phyloP scores from a whole-genome alignment of 2,329 filamentous ascomycete genomes.

The Dactylonectria estremocensis region DNA sequence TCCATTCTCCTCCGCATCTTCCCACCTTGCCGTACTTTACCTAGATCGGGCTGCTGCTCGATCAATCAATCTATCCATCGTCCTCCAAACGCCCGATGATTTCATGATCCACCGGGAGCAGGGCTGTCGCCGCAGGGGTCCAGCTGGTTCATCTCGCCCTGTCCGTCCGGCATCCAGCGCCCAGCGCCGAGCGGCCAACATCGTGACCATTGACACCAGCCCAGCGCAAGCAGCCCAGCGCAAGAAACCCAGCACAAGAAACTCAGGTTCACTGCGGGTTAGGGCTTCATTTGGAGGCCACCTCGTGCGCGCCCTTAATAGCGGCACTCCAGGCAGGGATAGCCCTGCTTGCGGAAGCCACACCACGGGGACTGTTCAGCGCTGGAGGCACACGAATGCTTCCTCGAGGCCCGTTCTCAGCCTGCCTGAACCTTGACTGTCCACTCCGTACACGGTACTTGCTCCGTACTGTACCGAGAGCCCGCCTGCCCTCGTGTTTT shows the following conservation, averaged over 20 bases:
- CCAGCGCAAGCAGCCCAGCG: slow-evolving; percentile 1
- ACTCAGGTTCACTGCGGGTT: slow-evolving; percentile 30
- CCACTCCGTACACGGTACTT: slow-evolving; percentile 41
- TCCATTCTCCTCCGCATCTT: slow-evolving; percentile 19
- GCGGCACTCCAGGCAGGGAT: slow-evolving; percentile 46
- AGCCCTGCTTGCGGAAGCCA: slow-evolving; percentile 42
- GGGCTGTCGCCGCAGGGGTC: slow-evolving; percentile 44
- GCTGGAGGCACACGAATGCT: slow-evolving; percentile 41
- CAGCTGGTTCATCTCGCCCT: slow-evolving; percentile 43
- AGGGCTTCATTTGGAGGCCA: slow-evolving; percentile 24
- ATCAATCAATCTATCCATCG: slow-evolving; percentile 43
- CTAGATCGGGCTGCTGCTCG: slow-evolving; percentile 44
- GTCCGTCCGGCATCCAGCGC: slow-evolving; percentile 45
- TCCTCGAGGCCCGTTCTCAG: slow-evolving; percentile 37
- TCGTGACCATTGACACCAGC: not conserved
- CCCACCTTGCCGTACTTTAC: slow-evolving; percentile 30
- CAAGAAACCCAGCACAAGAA: slow-evolving; percentile 30
- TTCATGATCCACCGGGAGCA: slow-evolving; percentile 48
- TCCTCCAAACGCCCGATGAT: slow-evolving; percentile 48
- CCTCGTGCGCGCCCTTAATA: slow-evolving; percentile 32
- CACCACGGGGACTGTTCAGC: slow-evolving; percentile 42
- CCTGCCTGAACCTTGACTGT: slow-evolving; percentile 29
- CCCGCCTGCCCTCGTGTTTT: slow-evolving; percentile 12
- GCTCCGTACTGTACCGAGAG: slow-evolving; percentile 32
- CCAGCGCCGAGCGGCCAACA: slow-evolving; percentile 36